Evolutionary conservation across 2,329 filamentous ascomycete species (phyloP).

Genomic region (Exophiala sideris): DNA sequence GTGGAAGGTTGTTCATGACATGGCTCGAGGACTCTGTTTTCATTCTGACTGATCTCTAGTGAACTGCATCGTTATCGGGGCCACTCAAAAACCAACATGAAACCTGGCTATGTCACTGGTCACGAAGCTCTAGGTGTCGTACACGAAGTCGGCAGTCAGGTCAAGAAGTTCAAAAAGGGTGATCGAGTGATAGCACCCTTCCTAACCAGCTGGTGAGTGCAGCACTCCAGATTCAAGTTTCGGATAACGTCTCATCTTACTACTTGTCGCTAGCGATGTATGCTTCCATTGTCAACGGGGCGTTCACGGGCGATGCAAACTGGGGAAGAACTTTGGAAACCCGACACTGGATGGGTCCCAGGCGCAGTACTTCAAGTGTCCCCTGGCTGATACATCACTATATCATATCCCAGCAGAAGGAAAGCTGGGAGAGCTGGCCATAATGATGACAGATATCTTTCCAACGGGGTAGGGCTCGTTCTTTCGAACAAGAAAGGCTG

Average conservation of each 20-base stretch:
- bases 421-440: conserved; percentile 60
- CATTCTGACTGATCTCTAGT: conserved; percentile 41
- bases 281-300: conserved; percentile 83
- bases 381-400: conserved; percentile 73
- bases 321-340: conserved; percentile 68
- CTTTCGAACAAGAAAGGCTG: neutral
- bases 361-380: conserved; percentile 77
- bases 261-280: conserved; percentile 53
- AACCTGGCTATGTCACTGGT: conserved; percentile 65
- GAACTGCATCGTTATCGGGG: conserved; percentile 85
- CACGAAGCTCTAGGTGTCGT: conserved; percentile 84
- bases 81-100: conserved; percentile 60
- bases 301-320: conserved; percentile 71
- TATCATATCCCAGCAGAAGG: conserved; percentile 63
- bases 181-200: conserved; percentile 82
- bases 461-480: conserved; percentile 61
- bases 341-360: conserved; percentile 69
- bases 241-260: neutral
- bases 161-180: conserved; percentile 67
- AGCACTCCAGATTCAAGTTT: neutral
- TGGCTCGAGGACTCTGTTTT: conserved; percentile 33
- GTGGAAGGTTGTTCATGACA: conserved; percentile 63
- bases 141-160: conserved; percentile 63
- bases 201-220: conserved; percentile 53
- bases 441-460: conserved; percentile 91